Evolutionary conservation across 2,329 filamentous ascomycete genomes (phyloP), one percentile per base, ranked within the genome.

Genomic region (Verticillium longisporum): DNA sequence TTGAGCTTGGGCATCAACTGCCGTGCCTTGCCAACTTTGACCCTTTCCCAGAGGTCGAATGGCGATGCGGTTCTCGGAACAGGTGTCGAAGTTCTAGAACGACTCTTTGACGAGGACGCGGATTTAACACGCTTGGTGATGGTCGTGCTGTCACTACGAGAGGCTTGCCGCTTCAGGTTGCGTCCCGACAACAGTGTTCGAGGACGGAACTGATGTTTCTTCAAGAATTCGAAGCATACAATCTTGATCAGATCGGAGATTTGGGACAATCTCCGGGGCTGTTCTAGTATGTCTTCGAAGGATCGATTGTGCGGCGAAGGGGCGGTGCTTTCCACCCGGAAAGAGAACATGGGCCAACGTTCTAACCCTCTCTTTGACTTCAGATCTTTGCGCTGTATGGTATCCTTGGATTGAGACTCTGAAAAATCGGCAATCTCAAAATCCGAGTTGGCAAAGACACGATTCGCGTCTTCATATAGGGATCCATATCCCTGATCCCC

Each of bases 291-390:
- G 2, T 71, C 65, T 21, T 75, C 70, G 5, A 70, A 50, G 15
- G 62, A 60, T 7, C 54, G 50, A 6, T 15, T 33, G 5, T 26
- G 15, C 32, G 14, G 34, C 45, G 21, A 6, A 3, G 33, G 18
- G 14, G n/a, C 5, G 9, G 57, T 14, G 6, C 50, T 11, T 31
- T 79, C 75, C 38, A 97, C 83, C 33, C 85, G 85, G n/a, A 98
- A 75, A 67, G 88, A 89, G 68, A 97, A 98, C 87, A 94, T 94
- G 0, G 94, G 92, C 87, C 91, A 95, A 58, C 86, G 83, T 68
- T 97, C 92, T 10, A 93, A 77, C 0, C 86, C 81, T 70, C 91
- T 94, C 54, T 79, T 81, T 13, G 75, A 73, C 68, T 79, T 65
- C 26, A 83, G 66, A 61, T 86, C 83, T 64, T 75, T 81, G 36